Evolutionary conservation across 1,139 yeast genomes (phyloP).

Genomic region (Sugiyamaella novakii): DNA sequence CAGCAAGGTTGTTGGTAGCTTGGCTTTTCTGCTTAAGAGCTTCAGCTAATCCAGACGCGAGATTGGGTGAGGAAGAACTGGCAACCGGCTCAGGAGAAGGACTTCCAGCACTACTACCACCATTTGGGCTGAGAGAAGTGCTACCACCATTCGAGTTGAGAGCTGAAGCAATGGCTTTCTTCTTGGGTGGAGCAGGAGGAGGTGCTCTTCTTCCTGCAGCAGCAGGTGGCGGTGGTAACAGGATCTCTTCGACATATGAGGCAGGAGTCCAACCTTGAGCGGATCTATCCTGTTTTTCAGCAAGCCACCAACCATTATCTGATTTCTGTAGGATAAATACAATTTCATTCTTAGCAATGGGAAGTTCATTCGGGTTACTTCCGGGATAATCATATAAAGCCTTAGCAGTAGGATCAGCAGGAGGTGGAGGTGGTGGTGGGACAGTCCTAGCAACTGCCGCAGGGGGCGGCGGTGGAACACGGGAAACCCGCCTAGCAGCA

Average conservation of each 20-base stretch:
- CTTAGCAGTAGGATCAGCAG: conserved; percentile 74
- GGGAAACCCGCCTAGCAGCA: conserved; percentile 27
- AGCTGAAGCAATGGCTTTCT: conserved; percentile 30
- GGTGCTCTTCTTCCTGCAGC: conserved; percentile 31
- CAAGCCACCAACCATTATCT: conserved; percentile 85
- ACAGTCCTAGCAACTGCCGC: conserved; percentile 64
- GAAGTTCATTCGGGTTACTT: conserved; percentile 77
- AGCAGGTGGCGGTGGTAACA: conserved; percentile 26
- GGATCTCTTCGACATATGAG: conserved; percentile 73
- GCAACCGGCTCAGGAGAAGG: conserved; percentile 25
- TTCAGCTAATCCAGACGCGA: conserved; percentile 73
- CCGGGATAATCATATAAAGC: conserved; percentile 92
- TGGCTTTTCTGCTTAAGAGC: conserved; percentile 67
- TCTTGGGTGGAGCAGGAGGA: conserved; percentile 42
- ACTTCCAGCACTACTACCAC: conserved; percentile 25
- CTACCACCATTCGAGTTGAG: conserved; percentile 32
- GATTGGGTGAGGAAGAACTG: conserved; percentile 37
- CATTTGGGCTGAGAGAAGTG: conserved; percentile 31
- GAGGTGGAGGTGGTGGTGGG: conserved; percentile 58
- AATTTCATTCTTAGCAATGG: conserved; percentile 72
- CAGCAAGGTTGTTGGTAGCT: conserved; percentile 71
- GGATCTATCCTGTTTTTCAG: conserved; percentile 70
- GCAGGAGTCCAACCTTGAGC: conserved; percentile 98
- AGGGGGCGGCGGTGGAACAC: conserved; percentile 54
- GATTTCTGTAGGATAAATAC: conserved; percentile 70